Base-by-base conservation (phyloP, 495 filamentous ascomycete species). In the Aspergillus asperescens region DNA sequence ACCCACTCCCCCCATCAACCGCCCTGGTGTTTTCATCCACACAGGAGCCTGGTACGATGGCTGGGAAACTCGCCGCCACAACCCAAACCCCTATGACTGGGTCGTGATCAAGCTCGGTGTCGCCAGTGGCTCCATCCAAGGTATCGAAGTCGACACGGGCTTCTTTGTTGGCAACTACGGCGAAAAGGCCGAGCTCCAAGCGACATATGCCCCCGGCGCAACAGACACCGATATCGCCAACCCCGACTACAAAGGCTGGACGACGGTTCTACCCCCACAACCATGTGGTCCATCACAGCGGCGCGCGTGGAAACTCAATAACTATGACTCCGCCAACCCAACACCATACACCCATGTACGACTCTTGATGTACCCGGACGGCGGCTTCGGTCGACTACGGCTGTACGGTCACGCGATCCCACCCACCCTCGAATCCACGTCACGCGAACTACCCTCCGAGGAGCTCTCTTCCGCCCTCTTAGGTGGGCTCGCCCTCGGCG, bases 1-100 rank as follows among this genome's bases (percentile, higher is more conserved):
- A 13, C 86, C 88, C 1, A 81, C 80, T 0, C 72, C 86, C 3
- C 87, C 91, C 4, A 80, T 95, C 60, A 79, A 81, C 54, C 82
- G 86, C 56, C 84, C 85, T 0, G 90, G 88, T 50, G 82, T 90
- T 67, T 94, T 91, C 76, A 83, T 90, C 42, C 82, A 85, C 62
- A 80, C 88, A 8, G 90, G 90, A 54, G 88, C 89, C 19, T 96
- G 91, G 91, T 95, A 90, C 66, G 90, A 96, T 63, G 90, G 90
- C 20, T 96, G 90, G 91, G 91, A 96, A 67, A 95, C 90, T 2
- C 79, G 90, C 13, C 76, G 91, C 41, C 91, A 95, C 73, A 96
- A 96, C 65, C 69, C 77, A 0, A 75, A 81, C 22, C 78, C 81
- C 3, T 89, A 85, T 57, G 91, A 96, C 69, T 95, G 86, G 84